phyloP scores from a whole-genome alignment of 2,329 filamentous ascomycete species.

The Blumeria hordei region DNA sequence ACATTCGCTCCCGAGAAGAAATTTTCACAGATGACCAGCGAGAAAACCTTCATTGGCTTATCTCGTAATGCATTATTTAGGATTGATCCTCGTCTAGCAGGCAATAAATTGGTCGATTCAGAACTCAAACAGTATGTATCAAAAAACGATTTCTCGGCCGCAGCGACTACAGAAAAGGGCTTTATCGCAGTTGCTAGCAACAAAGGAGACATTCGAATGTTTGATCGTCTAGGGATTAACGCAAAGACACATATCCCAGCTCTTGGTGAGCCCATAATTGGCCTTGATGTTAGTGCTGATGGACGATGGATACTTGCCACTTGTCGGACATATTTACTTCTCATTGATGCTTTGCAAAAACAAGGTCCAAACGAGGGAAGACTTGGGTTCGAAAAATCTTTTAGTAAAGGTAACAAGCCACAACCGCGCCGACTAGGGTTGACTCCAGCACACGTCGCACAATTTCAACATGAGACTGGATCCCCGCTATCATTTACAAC shows the following conservation, averaged over 20 bases:
- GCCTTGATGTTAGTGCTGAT: constrained; percentile 84
- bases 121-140: constrained; percentile 89
- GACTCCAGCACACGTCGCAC: constrained; percentile 77
- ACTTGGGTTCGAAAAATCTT: constrained; percentile 87
- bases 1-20: constrained; percentile 93
- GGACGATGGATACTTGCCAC: constrained; percentile 90
- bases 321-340: constrained; percentile 77
- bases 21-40: constrained; percentile 89
- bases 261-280: constrained; percentile 81
- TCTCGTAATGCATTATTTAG: constrained; percentile 85
- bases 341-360: constrained; percentile 79
- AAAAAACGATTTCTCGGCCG: constrained; percentile 91
- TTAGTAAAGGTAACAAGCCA: constrained; percentile 79
- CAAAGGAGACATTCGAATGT: constrained; percentile 92
- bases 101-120: constrained; percentile 77
- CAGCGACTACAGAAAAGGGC: constrained; percentile 86
- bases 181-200: constrained; percentile 93
- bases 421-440: constrained; percentile 76
- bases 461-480: constrained; percentile 92
- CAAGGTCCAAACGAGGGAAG: constrained; percentile 91
- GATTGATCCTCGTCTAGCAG: constrained; percentile 71
- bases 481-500: constrained; percentile 68
- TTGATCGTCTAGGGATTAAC: constrained; percentile 87
- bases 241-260: constrained; percentile 94
- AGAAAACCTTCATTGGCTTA: constrained; percentile 85